A percentile compares a stretch with the other conserved stretches of the same genome.
phyloP scores from a whole-genome alignment of 345 rosid genomes.

The Sisymbrium altissimum region DNA sequence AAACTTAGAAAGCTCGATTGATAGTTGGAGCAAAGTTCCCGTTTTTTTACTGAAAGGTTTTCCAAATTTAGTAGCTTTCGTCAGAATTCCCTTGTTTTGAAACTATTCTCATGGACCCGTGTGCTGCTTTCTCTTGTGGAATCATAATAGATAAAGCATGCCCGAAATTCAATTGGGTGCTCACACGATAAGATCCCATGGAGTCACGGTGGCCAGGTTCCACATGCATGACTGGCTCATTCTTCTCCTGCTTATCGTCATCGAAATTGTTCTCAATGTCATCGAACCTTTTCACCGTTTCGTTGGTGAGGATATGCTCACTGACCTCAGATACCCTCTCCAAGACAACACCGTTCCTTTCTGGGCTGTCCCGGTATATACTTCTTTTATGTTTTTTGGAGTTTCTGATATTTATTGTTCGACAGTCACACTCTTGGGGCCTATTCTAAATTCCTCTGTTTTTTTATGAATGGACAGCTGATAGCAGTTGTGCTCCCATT shows the following conservation, averaged over 20 bases:
- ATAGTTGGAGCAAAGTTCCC: neutral
- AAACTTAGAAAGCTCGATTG: neutral
- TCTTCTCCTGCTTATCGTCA: conserved; percentile 59
- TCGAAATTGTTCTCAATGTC: conserved; percentile 52
- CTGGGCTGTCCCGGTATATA: conserved; percentile 81
- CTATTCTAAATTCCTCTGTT: neutral
- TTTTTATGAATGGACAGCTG: conserved; percentile 46
- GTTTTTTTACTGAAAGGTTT: neutral
- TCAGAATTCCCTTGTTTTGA: too few relatives aligned
- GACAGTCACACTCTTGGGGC: neutral
- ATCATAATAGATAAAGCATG: conserved; percentile 38
- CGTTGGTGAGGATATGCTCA: conserved; percentile 78
- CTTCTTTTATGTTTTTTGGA: neutral
- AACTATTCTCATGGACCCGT: too few relatives aligned
- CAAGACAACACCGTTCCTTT: conserved; percentile 70
- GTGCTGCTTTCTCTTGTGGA: conserved; percentile 1
- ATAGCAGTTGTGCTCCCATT: conserved; percentile 68
- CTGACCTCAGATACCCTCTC: conserved; percentile 74
- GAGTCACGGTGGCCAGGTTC: conserved; percentile 57
- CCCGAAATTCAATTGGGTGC: conserved; percentile 74
- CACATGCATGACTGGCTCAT: conserved; percentile 94
- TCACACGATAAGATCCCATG: conserved; percentile 76
- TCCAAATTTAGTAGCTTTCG: too few relatives aligned
- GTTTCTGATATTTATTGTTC: neutral
- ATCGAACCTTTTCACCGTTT: conserved; percentile 92